Percentiles rank a stretch among this genome's conserved stretches.
Conservation (phyloP, 495 filamentous ascomycete species). For the Sabuloglossum arenarium region DNA sequence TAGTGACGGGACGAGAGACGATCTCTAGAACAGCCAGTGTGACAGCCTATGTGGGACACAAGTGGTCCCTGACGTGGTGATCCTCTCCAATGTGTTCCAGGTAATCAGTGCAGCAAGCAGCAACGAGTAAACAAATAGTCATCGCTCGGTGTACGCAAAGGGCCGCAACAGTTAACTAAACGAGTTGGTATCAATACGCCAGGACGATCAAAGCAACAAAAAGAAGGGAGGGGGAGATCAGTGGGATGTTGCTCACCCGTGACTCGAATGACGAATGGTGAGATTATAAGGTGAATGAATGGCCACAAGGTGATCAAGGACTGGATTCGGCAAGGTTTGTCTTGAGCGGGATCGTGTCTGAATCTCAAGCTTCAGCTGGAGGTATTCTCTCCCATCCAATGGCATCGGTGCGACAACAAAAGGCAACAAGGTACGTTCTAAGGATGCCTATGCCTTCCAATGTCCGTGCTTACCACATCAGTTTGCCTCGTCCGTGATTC, state of each 20-base stretch:
- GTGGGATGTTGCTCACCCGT: not conserved
- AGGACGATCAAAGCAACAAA: not conserved
- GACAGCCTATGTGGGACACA: not conserved
- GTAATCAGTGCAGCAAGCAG: not conserved
- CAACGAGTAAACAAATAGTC: not conserved
- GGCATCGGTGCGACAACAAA: not conserved
- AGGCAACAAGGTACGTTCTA: not conserved
- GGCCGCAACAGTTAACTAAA: not conserved
- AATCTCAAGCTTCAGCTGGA: not conserved
- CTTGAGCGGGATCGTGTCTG: not conserved
- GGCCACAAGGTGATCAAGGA: too few relatives aligned
- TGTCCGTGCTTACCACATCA: not conserved
- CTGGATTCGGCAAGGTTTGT: not conserved
- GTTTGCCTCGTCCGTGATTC: not conserved
- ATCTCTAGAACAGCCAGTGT: not conserved
- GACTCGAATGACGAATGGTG: constrained; percentile 1
- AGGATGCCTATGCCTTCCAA: not conserved
- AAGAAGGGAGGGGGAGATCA: not conserved
- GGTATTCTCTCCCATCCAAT: not conserved
- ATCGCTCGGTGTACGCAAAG: not conserved
- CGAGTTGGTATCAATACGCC: not conserved
- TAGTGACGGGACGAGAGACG: not conserved
- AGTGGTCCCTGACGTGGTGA: not conserved
- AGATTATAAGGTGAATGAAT: not conserved
- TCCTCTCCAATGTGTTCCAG: not conserved